Conservation (phyloP, 2,329 filamentous ascomycete species). For the Aspergillus sp. region DNA sequence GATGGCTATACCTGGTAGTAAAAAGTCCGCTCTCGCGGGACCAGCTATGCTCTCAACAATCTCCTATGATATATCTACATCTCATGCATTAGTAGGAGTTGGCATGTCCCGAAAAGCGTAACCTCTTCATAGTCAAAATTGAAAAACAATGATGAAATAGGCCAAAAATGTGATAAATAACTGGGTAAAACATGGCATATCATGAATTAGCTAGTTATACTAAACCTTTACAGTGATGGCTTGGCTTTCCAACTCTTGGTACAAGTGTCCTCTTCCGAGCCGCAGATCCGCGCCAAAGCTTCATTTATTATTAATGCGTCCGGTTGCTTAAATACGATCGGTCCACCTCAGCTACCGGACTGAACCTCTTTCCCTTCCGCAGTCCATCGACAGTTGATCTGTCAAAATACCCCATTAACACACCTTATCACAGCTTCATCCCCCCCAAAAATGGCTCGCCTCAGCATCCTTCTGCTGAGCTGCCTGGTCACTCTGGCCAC, state of each 20-base stretch:
- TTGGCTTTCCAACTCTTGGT: neutral
- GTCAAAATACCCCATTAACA: neutral
- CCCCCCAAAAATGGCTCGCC: slow-evolving; percentile 42
- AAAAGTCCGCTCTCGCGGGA: neutral
- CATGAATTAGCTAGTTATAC: no score
- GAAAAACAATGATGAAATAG: neutral
- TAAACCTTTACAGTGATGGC: no score
- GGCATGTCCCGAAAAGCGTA: slow-evolving; percentile 1
- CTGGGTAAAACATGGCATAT: neutral
- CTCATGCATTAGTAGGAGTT: slow-evolving; percentile 11
- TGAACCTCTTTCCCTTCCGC: neutral
- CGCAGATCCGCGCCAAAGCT: slow-evolving; percentile 13
- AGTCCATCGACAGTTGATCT: slow-evolving; percentile 6
- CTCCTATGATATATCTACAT: slow-evolving; percentile 2
- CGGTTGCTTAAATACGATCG: no score
- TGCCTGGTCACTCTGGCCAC: slow-evolving; percentile 57
- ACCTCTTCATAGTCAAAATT: neutral
- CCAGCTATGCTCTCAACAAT: neutral
- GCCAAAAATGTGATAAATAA: neutral
- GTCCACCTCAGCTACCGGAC: neutral
- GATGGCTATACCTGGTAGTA: neutral
- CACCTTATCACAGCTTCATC: slow-evolving; percentile 4
- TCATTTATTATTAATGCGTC: slow-evolving; percentile 9
- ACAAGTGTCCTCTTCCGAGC: slow-evolving; percentile 36
- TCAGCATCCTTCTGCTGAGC: slow-evolving; percentile 48